Evolutionary conservation across 2,329 filamentous ascomycete genomes (phyloP).

Genomic region (Nemania diffusa): DNA sequence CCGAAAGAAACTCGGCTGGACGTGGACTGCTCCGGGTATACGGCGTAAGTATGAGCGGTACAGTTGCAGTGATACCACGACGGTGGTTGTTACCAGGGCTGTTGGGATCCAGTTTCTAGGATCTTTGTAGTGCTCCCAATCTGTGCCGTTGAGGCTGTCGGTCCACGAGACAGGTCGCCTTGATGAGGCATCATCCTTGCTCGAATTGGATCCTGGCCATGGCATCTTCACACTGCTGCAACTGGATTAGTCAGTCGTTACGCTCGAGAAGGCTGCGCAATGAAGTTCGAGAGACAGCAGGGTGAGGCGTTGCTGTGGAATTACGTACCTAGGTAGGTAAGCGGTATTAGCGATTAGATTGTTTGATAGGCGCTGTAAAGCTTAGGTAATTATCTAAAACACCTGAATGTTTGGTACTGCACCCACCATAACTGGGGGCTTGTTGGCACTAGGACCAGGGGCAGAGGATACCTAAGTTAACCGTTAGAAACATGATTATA

Average conservation of each 20-base stretch:
- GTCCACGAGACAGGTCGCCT: conserved; percentile 53
- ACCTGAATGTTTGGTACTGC: not conserved
- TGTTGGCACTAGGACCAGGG: not conserved
- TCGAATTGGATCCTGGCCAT: conserved; percentile 31
- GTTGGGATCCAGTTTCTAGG: conserved; percentile 65
- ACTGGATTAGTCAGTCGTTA: conserved; percentile 11
- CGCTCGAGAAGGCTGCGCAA: conserved; percentile 12
- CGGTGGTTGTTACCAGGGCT: conserved; percentile 64
- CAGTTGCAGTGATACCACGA: conserved; percentile 65
- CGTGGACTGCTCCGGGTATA: conserved; percentile 79
- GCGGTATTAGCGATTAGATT: not conserved
- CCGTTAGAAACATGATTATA: too few species aligned
- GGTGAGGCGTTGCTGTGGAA: conserved; percentile 8
- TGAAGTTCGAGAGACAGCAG: conserved; percentile 2
- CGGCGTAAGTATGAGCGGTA: conserved; percentile 84
- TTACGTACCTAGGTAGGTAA: not conserved
- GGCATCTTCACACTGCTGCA: conserved; percentile 34
- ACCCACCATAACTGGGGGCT: not conserved
- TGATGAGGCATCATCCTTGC: conserved; percentile 47
- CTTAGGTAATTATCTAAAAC: not conserved
- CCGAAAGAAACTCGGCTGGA: conserved; percentile 79
- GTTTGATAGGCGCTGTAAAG: conserved; percentile 17
- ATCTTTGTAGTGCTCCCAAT: conserved; percentile 66
- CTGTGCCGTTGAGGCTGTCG: conserved; percentile 57
- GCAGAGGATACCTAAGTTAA: too few species aligned